Percentiles rank a stretch among this genome's conserved stretches.
Evolutionary conservation across 768 basidiomycete genomes (phyloP).

Genomic region (Filobasidium floriforme): DNA sequence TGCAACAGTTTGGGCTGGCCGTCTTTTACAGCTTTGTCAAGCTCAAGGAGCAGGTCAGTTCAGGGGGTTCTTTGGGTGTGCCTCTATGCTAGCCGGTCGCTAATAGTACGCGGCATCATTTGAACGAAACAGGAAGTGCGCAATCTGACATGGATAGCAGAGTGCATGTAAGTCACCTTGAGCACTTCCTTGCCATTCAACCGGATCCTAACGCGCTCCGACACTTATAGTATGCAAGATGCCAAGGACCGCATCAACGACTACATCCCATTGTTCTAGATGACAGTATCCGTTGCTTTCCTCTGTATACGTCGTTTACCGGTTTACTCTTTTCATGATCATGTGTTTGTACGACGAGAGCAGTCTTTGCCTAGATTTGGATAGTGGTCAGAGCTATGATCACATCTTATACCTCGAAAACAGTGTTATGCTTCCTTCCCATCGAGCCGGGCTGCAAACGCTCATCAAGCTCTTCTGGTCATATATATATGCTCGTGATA

Average conservation of each 20-base stretch:
- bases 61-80: background rate
- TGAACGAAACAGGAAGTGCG: slow-evolving; percentile 41
- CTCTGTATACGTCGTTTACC: background rate
- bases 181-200: background rate
- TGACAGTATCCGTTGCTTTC: background rate
- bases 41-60: slow-evolving; percentile 47
- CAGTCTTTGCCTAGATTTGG: too few relatives aligned
- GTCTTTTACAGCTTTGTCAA: slow-evolving; percentile 71
- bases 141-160: slow-evolving; percentile 46
- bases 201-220: slow-evolving; percentile 83
- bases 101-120: background rate
- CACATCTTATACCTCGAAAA: too few relatives aligned
- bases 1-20: slow-evolving; percentile 94
- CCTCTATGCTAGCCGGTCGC: background rate
- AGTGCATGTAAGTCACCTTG: slow-evolving; percentile 12
- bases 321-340: too few relatives aligned
- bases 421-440: too few relatives aligned
- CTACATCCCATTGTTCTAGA: slow-evolving; percentile 58
- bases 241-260: slow-evolving; percentile 91
- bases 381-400: too few relatives aligned
- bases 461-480: too few relatives aligned
- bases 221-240: slow-evolving; percentile 72
- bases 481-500: too few relatives aligned
- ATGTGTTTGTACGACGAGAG: too few relatives aligned
- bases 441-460: too few relatives aligned